Evolutionary conservation across 179 eudicot species (phyloP).

Genomic region (Vitellaria paradoxa): DNA sequence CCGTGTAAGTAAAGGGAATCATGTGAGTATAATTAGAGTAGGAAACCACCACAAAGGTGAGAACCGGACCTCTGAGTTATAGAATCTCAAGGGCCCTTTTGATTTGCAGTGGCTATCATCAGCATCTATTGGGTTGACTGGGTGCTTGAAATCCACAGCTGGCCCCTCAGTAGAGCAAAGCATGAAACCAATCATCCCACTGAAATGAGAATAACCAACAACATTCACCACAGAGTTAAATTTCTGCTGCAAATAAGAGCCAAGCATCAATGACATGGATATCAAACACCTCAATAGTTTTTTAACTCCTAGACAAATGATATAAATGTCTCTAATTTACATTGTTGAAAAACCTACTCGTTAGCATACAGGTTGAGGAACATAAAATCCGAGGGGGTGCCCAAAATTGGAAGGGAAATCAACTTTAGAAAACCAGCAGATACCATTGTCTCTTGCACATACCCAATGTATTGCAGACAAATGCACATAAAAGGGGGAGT

Average conservation of each 20-base stretch:
- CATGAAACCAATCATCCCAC: conserved; percentile 95
- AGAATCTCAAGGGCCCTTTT: conserved; percentile 66
- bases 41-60: background rate
- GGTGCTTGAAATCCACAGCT: conserved; percentile 73
- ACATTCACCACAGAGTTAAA: background rate
- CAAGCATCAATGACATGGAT: background rate
- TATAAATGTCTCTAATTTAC: background rate
- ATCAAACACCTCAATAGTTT: background rate
- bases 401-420: no score
- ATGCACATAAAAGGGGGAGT: no score
- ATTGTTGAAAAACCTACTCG: background rate
- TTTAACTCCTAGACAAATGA: background rate
- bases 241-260: background rate
- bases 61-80: conserved; percentile 68
- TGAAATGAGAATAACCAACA: conserved; percentile 26
- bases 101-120: conserved; percentile 38
- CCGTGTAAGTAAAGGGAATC: background rate
- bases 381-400: no score
- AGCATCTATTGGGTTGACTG: conserved; percentile 73
- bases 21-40: background rate
- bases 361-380: background rate
- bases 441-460: no score
- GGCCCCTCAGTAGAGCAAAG: conserved; percentile 92
- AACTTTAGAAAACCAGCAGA: no score
- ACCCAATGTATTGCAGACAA: no score